These are phyloP conservation scores for Aphanomyces cochlioides DNA, from an alignment of 352 stramenopile genomes.

Conservation along the genomic window DNA sequence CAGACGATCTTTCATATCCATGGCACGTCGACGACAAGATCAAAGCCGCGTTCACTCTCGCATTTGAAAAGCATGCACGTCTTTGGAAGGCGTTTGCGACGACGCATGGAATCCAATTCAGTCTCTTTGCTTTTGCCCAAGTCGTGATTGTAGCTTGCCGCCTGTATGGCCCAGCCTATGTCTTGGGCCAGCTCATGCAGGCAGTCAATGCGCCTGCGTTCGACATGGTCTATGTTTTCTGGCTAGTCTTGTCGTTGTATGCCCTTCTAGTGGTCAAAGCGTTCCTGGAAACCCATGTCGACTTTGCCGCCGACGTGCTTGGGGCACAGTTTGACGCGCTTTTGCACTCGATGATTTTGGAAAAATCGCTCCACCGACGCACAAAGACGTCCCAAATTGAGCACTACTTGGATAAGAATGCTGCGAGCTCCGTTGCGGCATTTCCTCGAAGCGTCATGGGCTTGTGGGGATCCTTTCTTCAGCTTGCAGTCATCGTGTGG, in stretches of 20 bases:
- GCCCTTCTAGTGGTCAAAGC: conserved; percentile 37
- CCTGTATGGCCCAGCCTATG: conserved; percentile 37
- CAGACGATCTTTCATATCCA: conserved; percentile 38
- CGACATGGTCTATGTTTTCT: conserved; percentile 31
- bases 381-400: conserved; percentile 29
- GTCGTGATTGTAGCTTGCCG: conserved; percentile 27
- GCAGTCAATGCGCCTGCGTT: conserved; percentile 35
- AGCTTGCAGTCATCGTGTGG: conserved; percentile 36
- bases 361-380: conserved; percentile 33
- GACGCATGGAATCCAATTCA: too few species aligned
- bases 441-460: too few species aligned
- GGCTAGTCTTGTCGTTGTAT: conserved; percentile 42
- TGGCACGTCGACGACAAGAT: conserved; percentile 28
- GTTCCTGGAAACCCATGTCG: conserved; percentile 34
- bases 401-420: conserved; percentile 37
- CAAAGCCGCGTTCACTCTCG: conserved; percentile 32
- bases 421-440: conserved; percentile 26
- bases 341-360: conserved; percentile 39
- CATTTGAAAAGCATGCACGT: conserved; percentile 30
- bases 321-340: conserved; percentile 33
- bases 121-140: conserved; percentile 32
- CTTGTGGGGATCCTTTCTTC: not conserved
- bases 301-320: conserved; percentile 33
- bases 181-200: conserved; percentile 44
- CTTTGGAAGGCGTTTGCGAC: conserved; percentile 27